Percentiles rank a stretch among this genome's conserved stretches.
Evolutionary conservation across 202 grass and related monocot genomes (phyloP).

Genomic region (Brachypodium distachyon): DNA sequence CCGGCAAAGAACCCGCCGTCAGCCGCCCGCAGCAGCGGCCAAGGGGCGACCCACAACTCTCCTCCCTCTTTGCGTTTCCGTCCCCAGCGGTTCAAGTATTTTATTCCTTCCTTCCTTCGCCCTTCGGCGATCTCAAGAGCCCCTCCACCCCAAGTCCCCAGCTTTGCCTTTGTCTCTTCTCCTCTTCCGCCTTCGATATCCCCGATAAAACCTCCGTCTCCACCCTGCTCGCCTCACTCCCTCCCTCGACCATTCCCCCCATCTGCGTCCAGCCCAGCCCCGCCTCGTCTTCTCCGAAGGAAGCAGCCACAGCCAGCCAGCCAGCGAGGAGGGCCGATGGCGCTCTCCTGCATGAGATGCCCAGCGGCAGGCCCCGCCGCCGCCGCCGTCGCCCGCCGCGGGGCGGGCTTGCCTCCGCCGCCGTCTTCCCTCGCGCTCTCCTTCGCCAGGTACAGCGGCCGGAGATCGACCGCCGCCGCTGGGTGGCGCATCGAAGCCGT

Average conservation of each 20-base stretch:
- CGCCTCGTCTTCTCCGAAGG: background rate
- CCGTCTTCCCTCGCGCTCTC: background rate
- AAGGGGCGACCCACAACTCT: background rate
- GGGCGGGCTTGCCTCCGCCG: background rate
- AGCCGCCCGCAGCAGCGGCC: slow-evolving; percentile 1
- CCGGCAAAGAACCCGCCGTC: no score
- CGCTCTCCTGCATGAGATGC: slow-evolving; percentile 40
- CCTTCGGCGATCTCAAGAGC: slow-evolving; percentile 53
- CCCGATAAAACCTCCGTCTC: slow-evolving; percentile 26
- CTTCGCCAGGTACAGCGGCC: slow-evolving; percentile 23
- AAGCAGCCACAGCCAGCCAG: background rate
- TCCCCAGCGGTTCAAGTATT: background rate
- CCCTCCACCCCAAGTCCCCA: background rate
- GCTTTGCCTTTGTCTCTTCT: background rate
- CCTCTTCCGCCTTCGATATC: slow-evolving; percentile 1
- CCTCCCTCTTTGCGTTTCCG: background rate
- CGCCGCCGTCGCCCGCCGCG: background rate
- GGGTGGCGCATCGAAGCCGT: slow-evolving; percentile 31
- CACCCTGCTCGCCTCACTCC: background rate
- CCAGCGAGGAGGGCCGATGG: background rate
- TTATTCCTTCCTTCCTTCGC: background rate
- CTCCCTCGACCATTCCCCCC: background rate
- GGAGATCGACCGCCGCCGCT: background rate
- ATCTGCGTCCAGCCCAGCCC: background rate
- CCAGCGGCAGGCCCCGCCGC: background rate